Evolutionary conservation across 306 rosid genomes (phyloP).

Genomic region (Vicia faba): DNA sequence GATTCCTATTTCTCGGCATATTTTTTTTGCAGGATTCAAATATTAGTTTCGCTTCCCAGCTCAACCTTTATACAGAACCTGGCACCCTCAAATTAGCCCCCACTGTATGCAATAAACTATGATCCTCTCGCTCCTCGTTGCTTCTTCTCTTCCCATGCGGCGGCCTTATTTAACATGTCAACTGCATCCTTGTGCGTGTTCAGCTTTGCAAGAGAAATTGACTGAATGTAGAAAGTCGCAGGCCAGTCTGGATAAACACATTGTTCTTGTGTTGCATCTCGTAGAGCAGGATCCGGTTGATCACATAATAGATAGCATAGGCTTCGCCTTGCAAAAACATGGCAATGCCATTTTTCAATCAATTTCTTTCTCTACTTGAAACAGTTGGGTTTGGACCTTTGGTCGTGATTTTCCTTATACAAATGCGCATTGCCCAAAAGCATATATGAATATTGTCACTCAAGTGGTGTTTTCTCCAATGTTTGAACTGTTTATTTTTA

Average conservation of each 20-base stretch:
- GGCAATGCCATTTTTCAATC: too few relatives aligned
- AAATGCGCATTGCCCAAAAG: slow-evolving; percentile 65
- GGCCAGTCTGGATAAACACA: slow-evolving; percentile 95
- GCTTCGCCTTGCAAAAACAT: slow-evolving; percentile 95
- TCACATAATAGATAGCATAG: slow-evolving; percentile 87
- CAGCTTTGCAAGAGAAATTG: slow-evolving; percentile 93
- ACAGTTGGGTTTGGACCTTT: slow-evolving; percentile 65
- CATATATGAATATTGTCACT: slow-evolving; percentile 41
- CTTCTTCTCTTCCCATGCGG: slow-evolving; percentile 84
- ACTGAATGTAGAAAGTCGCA: slow-evolving; percentile 95
- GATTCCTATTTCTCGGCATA: slow-evolving; percentile 48
- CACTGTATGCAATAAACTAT: slow-evolving; percentile 37
- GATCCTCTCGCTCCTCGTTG: slow-evolving; percentile 81
- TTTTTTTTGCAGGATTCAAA: slow-evolving; percentile 47
- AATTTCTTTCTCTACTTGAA: slow-evolving; percentile 65
- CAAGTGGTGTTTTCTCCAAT: slow-evolving; percentile 56
- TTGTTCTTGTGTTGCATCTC: slow-evolving; percentile 99
- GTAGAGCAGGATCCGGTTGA: slow-evolving; percentile 91
- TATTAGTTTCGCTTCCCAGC: slow-evolving; percentile 56
- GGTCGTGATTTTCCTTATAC: slow-evolving; percentile 59
- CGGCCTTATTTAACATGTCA: slow-evolving; percentile 96
- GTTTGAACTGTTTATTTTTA: slow-evolving; percentile 47
- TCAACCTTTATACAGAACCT: slow-evolving; percentile 76
- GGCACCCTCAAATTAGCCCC: slow-evolving; percentile 56
- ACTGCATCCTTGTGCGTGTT: slow-evolving; percentile 93